A percentile compares a stretch with the other conserved stretches of the same genome.
Evolutionary conservation across 768 basidiomycete species (phyloP).

Genomic region (Rhodocollybia butyracea): DNA sequence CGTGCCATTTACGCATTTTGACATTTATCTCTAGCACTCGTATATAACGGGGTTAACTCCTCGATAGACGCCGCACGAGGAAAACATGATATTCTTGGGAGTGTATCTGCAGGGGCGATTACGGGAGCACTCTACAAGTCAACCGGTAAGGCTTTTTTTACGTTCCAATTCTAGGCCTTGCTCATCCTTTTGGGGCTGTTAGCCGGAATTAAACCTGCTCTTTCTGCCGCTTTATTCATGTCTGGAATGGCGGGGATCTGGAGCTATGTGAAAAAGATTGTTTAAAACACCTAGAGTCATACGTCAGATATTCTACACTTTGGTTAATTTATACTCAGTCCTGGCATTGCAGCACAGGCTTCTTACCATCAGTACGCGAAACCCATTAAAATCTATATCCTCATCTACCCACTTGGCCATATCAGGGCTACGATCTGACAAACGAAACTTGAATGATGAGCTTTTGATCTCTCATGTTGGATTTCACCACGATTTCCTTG

Average conservation of each 20-base stretch:
- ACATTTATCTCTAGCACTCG: conserved; percentile 64
- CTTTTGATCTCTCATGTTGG: conserved; percentile 26
- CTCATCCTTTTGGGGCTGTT: conserved; percentile 37
- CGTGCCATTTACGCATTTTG: conserved; percentile 34
- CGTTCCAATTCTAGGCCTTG: conserved; percentile 24
- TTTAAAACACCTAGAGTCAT: conserved; percentile 61
- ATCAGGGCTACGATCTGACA: conserved; percentile 43
- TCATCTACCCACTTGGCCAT: conserved; percentile 40
- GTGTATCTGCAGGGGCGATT: conserved; percentile 87
- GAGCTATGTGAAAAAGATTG: conserved; percentile 90
- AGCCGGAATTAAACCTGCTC: conserved; percentile 91
- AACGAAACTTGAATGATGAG: conserved; percentile 37
- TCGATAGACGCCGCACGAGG: conserved; percentile 86
- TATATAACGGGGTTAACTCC: conserved; percentile 96
- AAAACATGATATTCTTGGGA: conserved; percentile 87
- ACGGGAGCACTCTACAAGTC: conserved; percentile 93
- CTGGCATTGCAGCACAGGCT: conserved; percentile 38
- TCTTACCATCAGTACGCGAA: conserved; percentile 23
- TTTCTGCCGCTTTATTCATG: conserved; percentile 86
- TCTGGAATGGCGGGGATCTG: conserved; percentile 89
- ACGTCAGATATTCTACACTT: conserved; percentile 46
- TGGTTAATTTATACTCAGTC: conserved; percentile 36
- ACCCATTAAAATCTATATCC: conserved; percentile 30
- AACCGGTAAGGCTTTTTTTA: conserved; percentile 66
- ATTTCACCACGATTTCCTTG: conserved; percentile 22